A percentile compares a stretch with the other conserved stretches of the same genome.
phyloP scores from a whole-genome alignment of 2,329 filamentous ascomycete species.

The Pezicula neosporulosa region DNA sequence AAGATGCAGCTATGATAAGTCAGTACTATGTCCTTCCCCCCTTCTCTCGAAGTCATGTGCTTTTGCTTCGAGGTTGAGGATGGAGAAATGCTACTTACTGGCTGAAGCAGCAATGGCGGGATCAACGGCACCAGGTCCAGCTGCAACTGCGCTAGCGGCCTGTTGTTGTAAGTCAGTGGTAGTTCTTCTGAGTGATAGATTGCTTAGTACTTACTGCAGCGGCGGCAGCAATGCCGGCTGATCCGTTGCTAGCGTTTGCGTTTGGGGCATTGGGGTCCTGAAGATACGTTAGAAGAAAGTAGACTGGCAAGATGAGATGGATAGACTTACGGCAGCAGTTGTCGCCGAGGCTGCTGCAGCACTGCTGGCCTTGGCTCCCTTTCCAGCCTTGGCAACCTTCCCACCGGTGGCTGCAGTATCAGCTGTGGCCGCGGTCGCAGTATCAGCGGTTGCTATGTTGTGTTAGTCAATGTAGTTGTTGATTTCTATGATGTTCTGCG shows the following conservation, averaged over 20 bases:
- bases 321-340: not conserved
- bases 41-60: too few relatives aligned
- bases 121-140: not conserved
- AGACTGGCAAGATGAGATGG: too few relatives aligned
- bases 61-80: too few relatives aligned
- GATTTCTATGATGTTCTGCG: not conserved
- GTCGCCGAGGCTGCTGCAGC: not conserved
- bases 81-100: too few relatives aligned
- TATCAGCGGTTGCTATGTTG: not conserved
- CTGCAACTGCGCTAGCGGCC: not conserved
- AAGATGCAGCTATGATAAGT: not conserved
- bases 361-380: too few relatives aligned
- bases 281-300: too few relatives aligned
- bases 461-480: not conserved
- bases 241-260: constrained; percentile 1
- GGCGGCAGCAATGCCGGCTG: constrained; percentile 5
- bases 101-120: too few relatives aligned
- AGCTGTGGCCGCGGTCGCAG: not conserved
- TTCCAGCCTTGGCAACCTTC: not conserved
- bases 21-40: too few relatives aligned
- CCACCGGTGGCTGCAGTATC: not conserved
- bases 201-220: constrained; percentile 1
- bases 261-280: not conserved
- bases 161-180: not conserved
- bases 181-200: not conserved